Evolutionary conservation across 257 asterid genomes (phyloP), one percentile per base, ranked within the genome.

Genomic region (Nicotiana tabacum): DNA sequence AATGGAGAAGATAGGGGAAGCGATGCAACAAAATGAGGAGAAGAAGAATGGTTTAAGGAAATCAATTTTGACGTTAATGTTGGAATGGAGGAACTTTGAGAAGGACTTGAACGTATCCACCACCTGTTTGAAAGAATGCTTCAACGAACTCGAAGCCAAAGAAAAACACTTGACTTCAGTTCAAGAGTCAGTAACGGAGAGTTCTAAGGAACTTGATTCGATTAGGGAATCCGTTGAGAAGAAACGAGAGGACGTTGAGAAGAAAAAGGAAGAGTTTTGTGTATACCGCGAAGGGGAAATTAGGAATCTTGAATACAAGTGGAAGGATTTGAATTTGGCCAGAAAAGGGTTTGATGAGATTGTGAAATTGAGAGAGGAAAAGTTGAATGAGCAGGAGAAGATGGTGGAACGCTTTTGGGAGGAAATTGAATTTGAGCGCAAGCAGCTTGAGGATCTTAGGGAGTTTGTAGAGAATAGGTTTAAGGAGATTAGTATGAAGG

Each of bases 331-430:
- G 48, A 32, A 3, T 56, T 7, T 5, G 80, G 61, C 69, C 13
- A 16, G 21, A 72, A 15, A 27, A 69, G 77, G 33, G 43, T 72
- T 21, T 70, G 48, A 17, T 12, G 39, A 80, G 51, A 60, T 56
- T 16, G 62, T 84, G 77, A 66, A 58, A 35, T 27, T 82, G 60
- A 60, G 76, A 27, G 81, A 65, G 64, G 58, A 60, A 77, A 39
- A 64, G 10, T 10, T 80, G 84, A 33, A 18, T 33, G 84, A 70
- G 7, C 78, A 72, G 33, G 84, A 84, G 84, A 80, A 80, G 56
- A 57, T 13, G 53, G 27, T 81, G 13, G 56, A 84, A 39, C 67
- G 15, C 29, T 35, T 80, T 48, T 39, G 70, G 58, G 29, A 8
- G 56, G 11, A 79, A 10, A n/a, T 83, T 51, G 16, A 55, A 55